Evolutionary conservation across 305 asterid species (phyloP), one percentile per base, ranked within the genome.

Genomic region (Rubia peregrina): DNA sequence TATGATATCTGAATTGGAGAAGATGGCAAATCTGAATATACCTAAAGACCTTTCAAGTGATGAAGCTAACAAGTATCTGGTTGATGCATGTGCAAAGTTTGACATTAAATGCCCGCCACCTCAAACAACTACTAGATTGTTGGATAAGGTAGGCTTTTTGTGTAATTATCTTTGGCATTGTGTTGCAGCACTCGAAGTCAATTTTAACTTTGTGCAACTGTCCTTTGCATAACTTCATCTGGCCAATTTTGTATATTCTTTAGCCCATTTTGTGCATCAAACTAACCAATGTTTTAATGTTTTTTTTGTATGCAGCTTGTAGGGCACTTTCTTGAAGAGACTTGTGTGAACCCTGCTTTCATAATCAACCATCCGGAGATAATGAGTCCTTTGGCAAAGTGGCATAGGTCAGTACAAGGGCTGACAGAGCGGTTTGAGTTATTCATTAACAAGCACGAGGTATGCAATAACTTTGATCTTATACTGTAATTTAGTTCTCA

Each of bases 321-420:
- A 21, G 96, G 97, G 12, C 96, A 93, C 79, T 93, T 93, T 80
- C 87, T 93, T 12, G 96, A 93, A 80, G 96, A 80, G 86, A 89
- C 90, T 9, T 91, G 96, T 69, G 73, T 73, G 6, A 87, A 91
- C 72, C 97, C 99, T 42, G 33, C 95, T 42, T 91, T 89, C 77
- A 88, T 91, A 62, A 91, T 89, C 81, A 91, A 94, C 82, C 96
- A 94, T 81, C 98, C 98, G 5, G 96, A 93, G 82, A 87, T 91
- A 73, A 91, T 91, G 97, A 86, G 96, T 73, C 98, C 99, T 17
- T 77, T 88, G 70, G 99, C 99, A 7, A 94, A 94, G 83, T 88
- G 96, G 96, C 96, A 94, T 75, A 81, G 96, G 77, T 85, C 96
- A 13, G 87, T 79, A 70, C 90, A 89, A 5, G 88, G 93, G 79